These are phyloP conservation scores for Hirschioporus abietinus DNA, from an alignment of 768 basidiomycete genomes.

Conservation along the genomic window DNA sequence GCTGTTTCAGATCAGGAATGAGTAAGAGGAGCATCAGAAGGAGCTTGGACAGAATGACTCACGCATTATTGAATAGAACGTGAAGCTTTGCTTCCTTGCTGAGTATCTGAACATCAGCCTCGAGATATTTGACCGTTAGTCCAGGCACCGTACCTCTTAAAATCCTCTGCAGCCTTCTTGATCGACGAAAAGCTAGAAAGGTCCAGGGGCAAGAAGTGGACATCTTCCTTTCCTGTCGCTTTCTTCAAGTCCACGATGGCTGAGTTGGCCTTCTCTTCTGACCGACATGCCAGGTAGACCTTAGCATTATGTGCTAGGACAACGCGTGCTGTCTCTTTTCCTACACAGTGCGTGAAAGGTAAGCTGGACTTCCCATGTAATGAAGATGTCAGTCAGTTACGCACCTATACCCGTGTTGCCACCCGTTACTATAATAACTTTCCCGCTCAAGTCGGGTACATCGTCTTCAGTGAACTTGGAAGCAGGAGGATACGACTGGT, in stretches of 20 bases:
- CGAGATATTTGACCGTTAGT: background rate
- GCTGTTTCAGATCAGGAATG: constrained; percentile 14
- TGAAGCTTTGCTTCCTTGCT: constrained; percentile 14
- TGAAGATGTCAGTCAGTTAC: background rate
- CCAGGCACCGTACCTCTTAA: constrained; percentile 18
- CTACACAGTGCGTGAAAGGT: background rate
- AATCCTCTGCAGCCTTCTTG: constrained; percentile 25
- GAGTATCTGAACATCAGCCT: background rate
- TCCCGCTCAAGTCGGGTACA: constrained; percentile 16
- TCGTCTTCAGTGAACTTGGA: constrained; percentile 10
- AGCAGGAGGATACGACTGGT: constrained; percentile 5
- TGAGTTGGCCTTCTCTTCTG: constrained; percentile 29
- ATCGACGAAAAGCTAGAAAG: constrained; percentile 27
- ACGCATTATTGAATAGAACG: constrained; percentile 17
- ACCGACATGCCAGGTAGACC: constrained; percentile 47
- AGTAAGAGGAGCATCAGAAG: background rate
- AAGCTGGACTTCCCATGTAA: background rate
- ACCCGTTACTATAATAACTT: constrained; percentile 16
- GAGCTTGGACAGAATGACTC: background rate
- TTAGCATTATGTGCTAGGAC: constrained; percentile 19
- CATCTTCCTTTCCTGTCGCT: constrained; percentile 19
- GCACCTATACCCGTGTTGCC: constrained; percentile 17
- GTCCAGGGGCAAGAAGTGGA: constrained; percentile 27
- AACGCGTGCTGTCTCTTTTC: background rate
- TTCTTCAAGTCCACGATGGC: constrained; percentile 23